Conservation (phyloP, 805 yeast species). For the Kodamaea sagamina region DNA sequence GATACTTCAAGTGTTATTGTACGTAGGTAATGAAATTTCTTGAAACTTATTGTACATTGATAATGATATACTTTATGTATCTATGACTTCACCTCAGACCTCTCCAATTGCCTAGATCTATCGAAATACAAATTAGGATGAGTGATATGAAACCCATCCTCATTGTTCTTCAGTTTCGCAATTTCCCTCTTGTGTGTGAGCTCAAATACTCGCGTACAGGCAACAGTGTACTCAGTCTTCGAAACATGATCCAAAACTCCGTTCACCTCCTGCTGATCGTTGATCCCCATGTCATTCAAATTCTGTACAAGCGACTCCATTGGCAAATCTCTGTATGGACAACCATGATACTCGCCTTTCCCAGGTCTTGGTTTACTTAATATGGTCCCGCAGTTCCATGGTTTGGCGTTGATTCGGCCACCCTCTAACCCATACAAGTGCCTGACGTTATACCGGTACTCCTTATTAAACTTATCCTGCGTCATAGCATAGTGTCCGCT, state of each 20-base stretch:
- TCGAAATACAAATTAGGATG: conserved; percentile 92
- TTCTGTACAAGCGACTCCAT: conserved; percentile 60
- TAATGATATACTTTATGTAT: not conserved
- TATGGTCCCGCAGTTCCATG: conserved; percentile 82
- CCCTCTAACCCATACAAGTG: conserved; percentile 94
- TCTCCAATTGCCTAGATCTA: conserved; percentile 62
- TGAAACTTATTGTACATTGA: too few species aligned
- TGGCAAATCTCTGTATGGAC: conserved; percentile 82
- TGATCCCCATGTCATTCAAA: conserved; percentile 64
- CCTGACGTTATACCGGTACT: conserved; percentile 83
- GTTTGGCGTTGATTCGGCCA: conserved; percentile 77
- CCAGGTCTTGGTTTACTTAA: conserved; percentile 69
- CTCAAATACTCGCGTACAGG: conserved; percentile 90
- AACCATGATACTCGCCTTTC: conserved; percentile 79
- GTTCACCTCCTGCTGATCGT: conserved; percentile 55
- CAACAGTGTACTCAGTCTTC: conserved; percentile 73
- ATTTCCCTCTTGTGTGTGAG: conserved; percentile 54
- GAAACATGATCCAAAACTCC: conserved; percentile 68
- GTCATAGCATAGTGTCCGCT: conserved; percentile 50
- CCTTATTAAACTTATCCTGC: conserved; percentile 79
- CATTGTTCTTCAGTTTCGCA: conserved; percentile 32
- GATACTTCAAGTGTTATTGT: too few species aligned
- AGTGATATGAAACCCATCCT: conserved; percentile 61
- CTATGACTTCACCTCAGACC: conserved; percentile 12
- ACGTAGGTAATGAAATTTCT: too few species aligned